phyloP scores from a whole-genome alignment of 2,329 filamentous ascomycete genomes.

The Cryphonectria japonica region DNA sequence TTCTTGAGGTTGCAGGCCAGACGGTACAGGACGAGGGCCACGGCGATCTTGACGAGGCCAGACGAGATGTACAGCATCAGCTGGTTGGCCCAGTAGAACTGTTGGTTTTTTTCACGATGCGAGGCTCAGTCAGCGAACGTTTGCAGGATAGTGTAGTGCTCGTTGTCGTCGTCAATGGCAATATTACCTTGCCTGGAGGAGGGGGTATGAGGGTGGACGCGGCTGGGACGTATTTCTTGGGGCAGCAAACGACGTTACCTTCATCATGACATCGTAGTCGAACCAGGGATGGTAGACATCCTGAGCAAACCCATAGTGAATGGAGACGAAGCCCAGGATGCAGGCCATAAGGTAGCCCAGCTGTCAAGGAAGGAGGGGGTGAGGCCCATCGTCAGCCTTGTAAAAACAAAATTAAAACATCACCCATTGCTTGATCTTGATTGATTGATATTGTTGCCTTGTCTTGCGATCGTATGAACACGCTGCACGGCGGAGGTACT shows the following conservation, averaged over 20 bases:
- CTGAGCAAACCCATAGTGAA: conserved; percentile 37
- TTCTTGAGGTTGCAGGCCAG: conserved; percentile 34
- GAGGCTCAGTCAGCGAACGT: too few relatives aligned
- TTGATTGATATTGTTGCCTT: too few relatives aligned
- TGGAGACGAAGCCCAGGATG: conserved; percentile 37
- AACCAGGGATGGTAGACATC: conserved; percentile 34
- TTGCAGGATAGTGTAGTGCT: background rate
- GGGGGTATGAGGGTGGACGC: too few relatives aligned
- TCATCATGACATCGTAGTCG: conserved; percentile 19
- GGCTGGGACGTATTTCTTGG: background rate
- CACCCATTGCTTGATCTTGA: background rate
- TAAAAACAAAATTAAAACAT: background rate
- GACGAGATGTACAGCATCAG: conserved; percentile 38
- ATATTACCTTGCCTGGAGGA: background rate
- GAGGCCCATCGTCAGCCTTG: background rate
- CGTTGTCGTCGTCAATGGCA: too few relatives aligned
- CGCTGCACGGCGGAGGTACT: background rate
- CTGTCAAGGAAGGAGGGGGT: conserved; percentile 22
- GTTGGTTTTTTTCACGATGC: conserved; percentile 16
- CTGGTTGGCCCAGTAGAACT: conserved; percentile 40
- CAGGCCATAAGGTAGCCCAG: conserved; percentile 36
- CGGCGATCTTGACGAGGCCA: conserved; percentile 39
- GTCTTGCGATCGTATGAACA: too few relatives aligned
- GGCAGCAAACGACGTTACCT: conserved; percentile 1
- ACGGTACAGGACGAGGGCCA: conserved; percentile 40